These are phyloP conservation scores for Fraxinus platypoda DNA, from an alignment of 305 asterid species.

Conservation along the genomic window DNA sequence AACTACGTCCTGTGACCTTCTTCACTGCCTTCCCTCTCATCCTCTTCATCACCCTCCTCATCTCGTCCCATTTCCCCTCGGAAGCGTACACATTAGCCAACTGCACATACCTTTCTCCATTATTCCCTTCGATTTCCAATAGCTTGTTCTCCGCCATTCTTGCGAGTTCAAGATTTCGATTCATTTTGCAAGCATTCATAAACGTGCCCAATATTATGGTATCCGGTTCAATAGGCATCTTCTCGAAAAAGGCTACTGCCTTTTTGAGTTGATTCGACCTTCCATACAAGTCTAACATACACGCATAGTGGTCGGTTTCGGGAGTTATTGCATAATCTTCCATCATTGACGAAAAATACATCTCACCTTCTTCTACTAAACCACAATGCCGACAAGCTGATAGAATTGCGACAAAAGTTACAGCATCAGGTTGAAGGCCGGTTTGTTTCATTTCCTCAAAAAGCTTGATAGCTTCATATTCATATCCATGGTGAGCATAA, in stretches of 20 bases:
- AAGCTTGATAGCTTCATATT: conserved; percentile 49
- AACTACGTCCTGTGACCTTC: conserved; percentile 78
- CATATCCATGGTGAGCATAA: conserved; percentile 78
- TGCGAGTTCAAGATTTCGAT: conserved; percentile 59
- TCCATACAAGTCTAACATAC: conserved; percentile 91
- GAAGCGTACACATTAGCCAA: conserved; percentile 75
- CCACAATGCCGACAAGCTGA: conserved; percentile 86
- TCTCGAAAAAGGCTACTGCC: conserved; percentile 55
- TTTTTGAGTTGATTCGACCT: conserved; percentile 71
- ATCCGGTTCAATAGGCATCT: conserved; percentile 64
- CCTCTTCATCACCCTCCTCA: conserved; percentile 76
- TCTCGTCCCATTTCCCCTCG: conserved; percentile 78
- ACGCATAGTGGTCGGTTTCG: conserved; percentile 77
- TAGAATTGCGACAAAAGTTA: conserved; percentile 72
- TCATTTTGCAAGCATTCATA: conserved; percentile 68
- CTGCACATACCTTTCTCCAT: conserved; percentile 69
- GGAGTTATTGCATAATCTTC: conserved; percentile 55
- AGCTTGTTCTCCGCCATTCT: conserved; percentile 58
- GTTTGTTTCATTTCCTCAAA: conserved; percentile 54
- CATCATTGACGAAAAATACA: conserved; percentile 57
- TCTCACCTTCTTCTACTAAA: conserved; percentile 59
- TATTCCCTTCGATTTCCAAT: conserved; percentile 50
- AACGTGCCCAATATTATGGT: conserved; percentile 60
- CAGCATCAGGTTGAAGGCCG: conserved; percentile 61
- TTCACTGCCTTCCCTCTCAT: conserved; percentile 73